A percentile compares a stretch with the other conserved stretches of the same genome.
Conservation (phyloP, 768 basidiomycete species). For the Paxillus ammoniavirescens region DNA sequence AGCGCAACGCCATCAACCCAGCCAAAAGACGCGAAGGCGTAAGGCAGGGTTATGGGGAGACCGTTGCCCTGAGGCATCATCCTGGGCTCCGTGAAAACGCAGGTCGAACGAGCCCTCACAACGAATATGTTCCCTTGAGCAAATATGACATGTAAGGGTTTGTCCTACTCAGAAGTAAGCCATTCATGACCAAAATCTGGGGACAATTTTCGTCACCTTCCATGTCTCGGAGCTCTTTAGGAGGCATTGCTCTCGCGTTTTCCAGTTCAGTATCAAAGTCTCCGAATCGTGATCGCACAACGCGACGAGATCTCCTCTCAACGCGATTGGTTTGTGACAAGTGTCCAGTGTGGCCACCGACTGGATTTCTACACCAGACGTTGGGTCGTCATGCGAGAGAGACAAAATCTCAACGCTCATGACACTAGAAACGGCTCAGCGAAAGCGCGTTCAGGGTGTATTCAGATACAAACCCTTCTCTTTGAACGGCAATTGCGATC, state of each 20-base stretch:
- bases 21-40: conserved; percentile 53
- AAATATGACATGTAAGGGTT: conserved; percentile 53
- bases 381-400: conserved; percentile 8
- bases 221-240: conserved; percentile 38
- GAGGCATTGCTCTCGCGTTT: conserved; percentile 42
- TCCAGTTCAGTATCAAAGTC: conserved; percentile 59
- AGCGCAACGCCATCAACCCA: conserved; percentile 65
- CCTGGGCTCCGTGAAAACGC: conserved; percentile 50
- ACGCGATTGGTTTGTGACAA: conserved; percentile 43
- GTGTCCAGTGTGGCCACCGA: conserved; percentile 37
- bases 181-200: not conserved
- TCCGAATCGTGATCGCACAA: conserved; percentile 51
- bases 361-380: conserved; percentile 25
- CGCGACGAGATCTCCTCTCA: conserved; percentile 52
- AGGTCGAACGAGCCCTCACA: conserved; percentile 56
- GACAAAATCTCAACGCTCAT: conserved; percentile 30
- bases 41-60: conserved; percentile 25
- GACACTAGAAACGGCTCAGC: conserved; percentile 19
- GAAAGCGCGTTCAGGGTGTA: not conserved
- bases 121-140: conserved; percentile 48
- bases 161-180: conserved; percentile 37
- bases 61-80: conserved; percentile 26
- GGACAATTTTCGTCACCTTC: conserved; percentile 24
- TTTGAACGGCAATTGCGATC: conserved; percentile 50
- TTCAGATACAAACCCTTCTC: conserved; percentile 42